phyloP scores from a whole-genome alignment of 768 basidiomycete species.

The Clitopilus passeckerianus region DNA sequence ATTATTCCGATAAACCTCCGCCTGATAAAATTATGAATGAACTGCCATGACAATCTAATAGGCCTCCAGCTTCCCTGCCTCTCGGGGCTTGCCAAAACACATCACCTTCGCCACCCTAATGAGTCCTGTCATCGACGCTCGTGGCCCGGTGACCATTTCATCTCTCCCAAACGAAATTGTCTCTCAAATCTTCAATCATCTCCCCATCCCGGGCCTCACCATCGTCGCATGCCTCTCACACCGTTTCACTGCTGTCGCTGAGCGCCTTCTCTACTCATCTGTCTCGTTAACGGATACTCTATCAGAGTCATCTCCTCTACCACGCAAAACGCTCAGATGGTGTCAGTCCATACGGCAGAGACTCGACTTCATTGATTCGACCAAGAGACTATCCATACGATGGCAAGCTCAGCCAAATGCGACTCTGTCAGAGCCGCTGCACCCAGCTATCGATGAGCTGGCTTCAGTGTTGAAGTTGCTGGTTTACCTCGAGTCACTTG shows the following conservation, averaged over 20 bases:
- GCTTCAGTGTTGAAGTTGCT: constrained; percentile 29
- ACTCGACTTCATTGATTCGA: constrained; percentile 39
- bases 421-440: constrained; percentile 23
- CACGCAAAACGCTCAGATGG: constrained; percentile 41
- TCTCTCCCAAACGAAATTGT: constrained; percentile 56
- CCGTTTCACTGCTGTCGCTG: constrained; percentile 47
- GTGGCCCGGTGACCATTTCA: constrained; percentile 13
- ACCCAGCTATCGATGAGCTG: constrained; percentile 34
- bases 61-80: constrained; percentile 5
- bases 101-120: constrained; percentile 1
- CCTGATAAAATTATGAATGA: constrained; percentile 21
- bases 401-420: constrained; percentile 43
- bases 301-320: constrained; percentile 32
- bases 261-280: constrained; percentile 53
- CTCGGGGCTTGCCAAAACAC: background rate
- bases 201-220: constrained; percentile 31
- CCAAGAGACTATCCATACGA: constrained; percentile 44
- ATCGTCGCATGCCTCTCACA: constrained; percentile 39
- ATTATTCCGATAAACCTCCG: constrained; percentile 32
- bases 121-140: constrained; percentile 5
- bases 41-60: constrained; percentile 4
- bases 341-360: constrained; percentile 45
- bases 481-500: constrained; percentile 45
- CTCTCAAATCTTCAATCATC: constrained; percentile 37
- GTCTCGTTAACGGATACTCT: constrained; percentile 45